Conservation (phyloP, 1,284 basidiomycete species). For the Albatrellus sp. region DNA sequence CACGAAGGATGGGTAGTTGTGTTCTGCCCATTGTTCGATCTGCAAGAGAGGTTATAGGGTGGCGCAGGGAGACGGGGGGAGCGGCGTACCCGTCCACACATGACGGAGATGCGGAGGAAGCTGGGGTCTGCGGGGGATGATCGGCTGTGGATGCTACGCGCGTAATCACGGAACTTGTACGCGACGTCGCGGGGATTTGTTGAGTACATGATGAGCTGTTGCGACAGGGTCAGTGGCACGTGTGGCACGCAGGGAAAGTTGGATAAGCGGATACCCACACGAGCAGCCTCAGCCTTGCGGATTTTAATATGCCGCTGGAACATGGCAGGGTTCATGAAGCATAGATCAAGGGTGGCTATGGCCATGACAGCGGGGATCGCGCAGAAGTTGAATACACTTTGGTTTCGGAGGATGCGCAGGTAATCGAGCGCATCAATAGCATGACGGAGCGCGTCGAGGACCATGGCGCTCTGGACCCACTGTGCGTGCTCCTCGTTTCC, state of each 20-base stretch:
- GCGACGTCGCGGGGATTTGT: constrained; percentile 91
- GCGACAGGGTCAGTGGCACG: background rate
- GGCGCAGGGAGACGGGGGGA: background rate
- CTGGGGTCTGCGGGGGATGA: constrained; percentile 77
- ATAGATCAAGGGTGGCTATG: constrained; percentile 83
- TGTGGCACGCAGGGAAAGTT: background rate
- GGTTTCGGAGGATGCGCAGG: constrained; percentile 77
- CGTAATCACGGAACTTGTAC: constrained; percentile 77
- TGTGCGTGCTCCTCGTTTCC: constrained; percentile 51
- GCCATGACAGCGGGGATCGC: constrained; percentile 96
- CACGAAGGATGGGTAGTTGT: constrained; percentile 81
- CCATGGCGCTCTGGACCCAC: constrained; percentile 81
- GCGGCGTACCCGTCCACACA: constrained; percentile 60
- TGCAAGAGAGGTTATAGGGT: constrained; percentile 18
- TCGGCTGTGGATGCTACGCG: constrained; percentile 74
- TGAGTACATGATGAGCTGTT: constrained; percentile 78
- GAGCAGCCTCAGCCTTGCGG: constrained; percentile 81
- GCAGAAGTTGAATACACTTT: constrained; percentile 93
- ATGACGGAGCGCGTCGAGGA: constrained; percentile 82
- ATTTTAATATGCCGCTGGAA: constrained; percentile 92
- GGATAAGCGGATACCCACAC: constrained; percentile 30
- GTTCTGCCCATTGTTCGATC: constrained; percentile 90
- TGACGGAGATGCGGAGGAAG: constrained; percentile 71
- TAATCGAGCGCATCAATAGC: constrained; percentile 85
- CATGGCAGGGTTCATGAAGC: constrained; percentile 91